phyloP scores from a whole-genome alignment of 2,329 filamentous ascomycete genomes.

The Penicillium brevicompactum region DNA sequence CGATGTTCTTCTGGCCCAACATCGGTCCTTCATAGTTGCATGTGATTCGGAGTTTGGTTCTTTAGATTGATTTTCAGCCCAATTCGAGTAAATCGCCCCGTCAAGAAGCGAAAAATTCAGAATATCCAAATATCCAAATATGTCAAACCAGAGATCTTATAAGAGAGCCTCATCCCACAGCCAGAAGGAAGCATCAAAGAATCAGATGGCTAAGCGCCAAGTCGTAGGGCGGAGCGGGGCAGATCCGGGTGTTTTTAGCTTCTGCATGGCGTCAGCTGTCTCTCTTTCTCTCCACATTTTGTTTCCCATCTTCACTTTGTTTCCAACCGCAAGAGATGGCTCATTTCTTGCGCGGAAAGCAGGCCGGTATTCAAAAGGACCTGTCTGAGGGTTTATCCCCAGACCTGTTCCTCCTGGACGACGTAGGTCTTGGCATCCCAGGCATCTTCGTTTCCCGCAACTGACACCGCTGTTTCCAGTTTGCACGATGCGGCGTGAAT shows the following conservation, averaged over 20 bases:
- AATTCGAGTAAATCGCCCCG: neutral
- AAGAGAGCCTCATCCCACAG: neutral
- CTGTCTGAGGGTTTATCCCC: slow-evolving; percentile 78
- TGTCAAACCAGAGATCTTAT: too few species aligned
- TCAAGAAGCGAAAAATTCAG: too few species aligned
- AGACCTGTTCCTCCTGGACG: slow-evolving; percentile 79
- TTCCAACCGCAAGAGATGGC: slow-evolving; percentile 62
- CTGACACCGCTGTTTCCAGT: slow-evolving; percentile 36
- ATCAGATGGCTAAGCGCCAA: neutral
- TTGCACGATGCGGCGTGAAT: slow-evolving; percentile 79
- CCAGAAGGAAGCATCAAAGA: neutral
- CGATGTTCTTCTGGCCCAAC: neutral
- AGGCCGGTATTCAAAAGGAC: slow-evolving; percentile 89
- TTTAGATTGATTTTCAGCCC: neutral
- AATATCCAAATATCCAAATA: too few species aligned
- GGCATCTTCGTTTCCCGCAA: slow-evolving; percentile 26
- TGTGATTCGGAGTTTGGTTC: slow-evolving; percentile 10
- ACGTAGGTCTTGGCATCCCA: slow-evolving; percentile 55
- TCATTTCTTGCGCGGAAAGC: slow-evolving; percentile 85
- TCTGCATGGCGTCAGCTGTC: slow-evolving; percentile 30
- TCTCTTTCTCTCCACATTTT: slow-evolving; percentile 18
- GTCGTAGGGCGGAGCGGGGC: slow-evolving; percentile 26
- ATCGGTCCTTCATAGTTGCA: slow-evolving; percentile 9
- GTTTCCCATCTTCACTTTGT: slow-evolving; percentile 6
- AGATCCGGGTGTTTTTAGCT: slow-evolving; percentile 23